phyloP scores from a whole-genome alignment of 306 rosid species.

The Macrotyloma uniflorum region DNA sequence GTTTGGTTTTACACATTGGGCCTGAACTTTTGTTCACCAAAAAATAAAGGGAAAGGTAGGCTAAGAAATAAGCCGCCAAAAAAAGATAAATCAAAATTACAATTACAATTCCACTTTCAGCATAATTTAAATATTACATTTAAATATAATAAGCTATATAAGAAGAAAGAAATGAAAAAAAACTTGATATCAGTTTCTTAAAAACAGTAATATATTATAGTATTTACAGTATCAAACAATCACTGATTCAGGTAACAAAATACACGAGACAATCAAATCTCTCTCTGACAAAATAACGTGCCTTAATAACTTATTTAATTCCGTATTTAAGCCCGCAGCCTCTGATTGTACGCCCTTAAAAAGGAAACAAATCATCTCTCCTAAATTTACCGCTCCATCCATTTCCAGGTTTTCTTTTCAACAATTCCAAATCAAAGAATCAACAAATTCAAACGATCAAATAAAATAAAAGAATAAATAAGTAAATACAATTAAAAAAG shows the following conservation, averaged over 20 bases:
- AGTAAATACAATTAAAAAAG: neutral
- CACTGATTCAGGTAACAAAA: neutral
- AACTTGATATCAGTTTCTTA: neutral
- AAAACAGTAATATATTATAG: constrained; percentile 27
- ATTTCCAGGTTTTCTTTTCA: neutral
- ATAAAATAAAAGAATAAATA: too few relatives aligned
- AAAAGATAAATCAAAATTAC: neutral
- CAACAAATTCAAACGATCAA: neutral
- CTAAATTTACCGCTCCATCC: neutral
- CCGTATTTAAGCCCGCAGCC: neutral
- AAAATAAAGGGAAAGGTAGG: neutral
- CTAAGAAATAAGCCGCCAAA: neutral
- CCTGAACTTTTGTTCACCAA: neutral
- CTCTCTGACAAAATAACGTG: neutral
- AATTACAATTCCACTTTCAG: neutral
- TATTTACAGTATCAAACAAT: constrained; percentile 7
- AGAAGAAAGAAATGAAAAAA: neutral
- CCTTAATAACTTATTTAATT: neutral
- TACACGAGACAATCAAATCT: neutral
- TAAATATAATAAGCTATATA: neutral
- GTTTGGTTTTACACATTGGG: neutral
- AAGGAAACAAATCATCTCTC: neutral
- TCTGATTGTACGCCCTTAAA: neutral
- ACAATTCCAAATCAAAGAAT: neutral
- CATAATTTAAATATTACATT: neutral